Evolutionary conservation across 2,329 filamentous ascomycete species (phyloP), one percentile per base, ranked within the genome.

Genomic region (Bipolaris oryzae): DNA sequence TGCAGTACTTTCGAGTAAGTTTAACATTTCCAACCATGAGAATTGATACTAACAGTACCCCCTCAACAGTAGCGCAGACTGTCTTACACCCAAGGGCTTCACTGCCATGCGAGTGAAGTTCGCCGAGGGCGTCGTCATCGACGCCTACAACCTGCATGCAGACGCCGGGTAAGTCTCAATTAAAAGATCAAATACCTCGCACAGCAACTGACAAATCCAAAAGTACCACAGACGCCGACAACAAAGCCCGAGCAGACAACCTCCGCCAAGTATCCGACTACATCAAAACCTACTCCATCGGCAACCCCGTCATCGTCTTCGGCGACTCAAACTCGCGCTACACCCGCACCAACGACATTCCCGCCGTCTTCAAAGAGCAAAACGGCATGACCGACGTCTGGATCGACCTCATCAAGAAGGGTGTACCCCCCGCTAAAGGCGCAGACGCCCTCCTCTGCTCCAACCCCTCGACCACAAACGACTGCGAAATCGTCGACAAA

Each of bases 51-150:
- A 31, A 33, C n/a, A 20, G 20, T 9, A 28, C 25, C 39, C 25
- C 23, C 20, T 10, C 18, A 41, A 55, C 34, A 84, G 82, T 0
- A 80, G 80, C 0, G 66, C 72, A 1, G 87, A 90, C 71, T 89
- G 87, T 69, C 75, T 89, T 60, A 89, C 87, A 0, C 87, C 86
- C 20, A 90, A 90, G 73, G 87, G 87, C 13, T 89, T 89, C 72
- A 89, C 86, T 0, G 85, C 86, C 45, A 88, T 89, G 86, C 82
- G 86, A 11, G 73, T 83, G 38, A 74, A 79, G 18, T 63, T 88
- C 13, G 80, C 78, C 7, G 76, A 79, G 34, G 81, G 81, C 15
- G 80, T 85, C 7, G 87, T 83, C 57, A 73, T 87, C 21, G 87
- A 89, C 69, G 77, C 84, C 7, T 89, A 89, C 77, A 89, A 90